Evolutionary conservation across 192 early-diverging fungal species (phyloP).

Genomic region (Linnemannia schmuckeri): DNA sequence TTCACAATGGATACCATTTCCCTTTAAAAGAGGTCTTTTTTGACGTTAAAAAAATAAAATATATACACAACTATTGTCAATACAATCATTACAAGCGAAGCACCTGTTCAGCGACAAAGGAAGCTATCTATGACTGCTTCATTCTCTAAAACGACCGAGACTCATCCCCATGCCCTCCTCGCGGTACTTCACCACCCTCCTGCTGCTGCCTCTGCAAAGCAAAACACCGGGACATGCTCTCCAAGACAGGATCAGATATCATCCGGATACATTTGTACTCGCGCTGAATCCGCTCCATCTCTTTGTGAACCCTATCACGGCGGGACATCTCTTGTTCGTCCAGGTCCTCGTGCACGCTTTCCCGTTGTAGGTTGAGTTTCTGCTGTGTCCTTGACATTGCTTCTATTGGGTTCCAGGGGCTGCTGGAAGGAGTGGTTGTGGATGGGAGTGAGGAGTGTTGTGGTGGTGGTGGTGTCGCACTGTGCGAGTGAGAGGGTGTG

Average conservation of each 20-base stretch:
- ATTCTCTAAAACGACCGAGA: neutral
- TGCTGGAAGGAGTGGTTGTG: neutral
- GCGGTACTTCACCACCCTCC: neutral
- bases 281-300: conserved; percentile 37
- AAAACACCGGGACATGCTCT: conserved; percentile 35
- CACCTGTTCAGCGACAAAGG: too few relatives aligned
- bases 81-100: too few relatives aligned
- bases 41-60: too few relatives aligned
- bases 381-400: conserved; percentile 43
- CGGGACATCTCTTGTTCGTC: conserved; percentile 21
- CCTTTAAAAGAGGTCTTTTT: too few relatives aligned
- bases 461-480: neutral
- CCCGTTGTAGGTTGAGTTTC: conserved; percentile 37
- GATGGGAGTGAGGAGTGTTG: neutral
- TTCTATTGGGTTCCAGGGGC: conserved; percentile 22
- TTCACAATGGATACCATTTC: too few relatives aligned
- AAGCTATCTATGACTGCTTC: too few relatives aligned
- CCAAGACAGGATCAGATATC: conserved; percentile 27
- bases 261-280: conserved; percentile 32
- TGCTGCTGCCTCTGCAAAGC: neutral
- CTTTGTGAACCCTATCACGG: conserved; percentile 6
- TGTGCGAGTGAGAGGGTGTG: neutral
- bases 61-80: too few relatives aligned
- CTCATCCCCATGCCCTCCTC: neutral
- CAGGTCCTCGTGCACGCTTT: conserved; percentile 25